Base-by-base conservation (phyloP, 495 filamentous ascomycete genomes). In the Mycothermus thermophilus region DNA sequence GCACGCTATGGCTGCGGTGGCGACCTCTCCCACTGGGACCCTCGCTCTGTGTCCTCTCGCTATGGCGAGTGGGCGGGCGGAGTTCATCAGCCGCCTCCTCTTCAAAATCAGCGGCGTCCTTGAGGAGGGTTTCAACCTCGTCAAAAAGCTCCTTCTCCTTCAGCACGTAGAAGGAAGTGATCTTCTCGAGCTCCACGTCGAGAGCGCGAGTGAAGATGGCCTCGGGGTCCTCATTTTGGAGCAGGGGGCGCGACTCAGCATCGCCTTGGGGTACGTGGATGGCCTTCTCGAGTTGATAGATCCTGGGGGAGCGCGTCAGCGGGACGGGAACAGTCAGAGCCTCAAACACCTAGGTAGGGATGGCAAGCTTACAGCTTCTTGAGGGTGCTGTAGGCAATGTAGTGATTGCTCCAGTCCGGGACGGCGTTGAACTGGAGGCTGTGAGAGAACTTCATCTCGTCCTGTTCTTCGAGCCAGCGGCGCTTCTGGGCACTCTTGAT, bases 391-490 rank as follows among this genome's bases (percentile, higher is more conserved):
- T 99, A 99, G 35, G 85, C 78, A 47, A 99, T 90, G 57, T 99
- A 99, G 58, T 94, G 74, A 42, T 76, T 81, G 63, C 86, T 95
- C 90, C 90, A 99, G 54, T 99, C 90, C 14, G 92, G 90, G 37
- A 99, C 92, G 37, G 90, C 85, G 61, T 99, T 99, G 62, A 99
- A 99, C 64, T 99, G 90, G 44, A 99, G 77, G 60, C 92, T 96
- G 54, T 96, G 90, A 32, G 90, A 95, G 69, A 99, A 99, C 74
- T 95, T 96, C 90, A 99, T 99, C 43, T 86, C 84, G 77, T 77
- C 74, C 34, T 63, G 71, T 52, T 72, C 56, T 40, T 71, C 67
- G 27, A 77, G 67, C 63, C 69, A 64, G 32, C 58, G 47, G 44
- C 59, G 62, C 59, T 74, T 72, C 43, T 57, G 56, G 31, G 54